phyloP scores from a whole-genome alignment of 345 rosid species.

The Ricinus communis region DNA sequence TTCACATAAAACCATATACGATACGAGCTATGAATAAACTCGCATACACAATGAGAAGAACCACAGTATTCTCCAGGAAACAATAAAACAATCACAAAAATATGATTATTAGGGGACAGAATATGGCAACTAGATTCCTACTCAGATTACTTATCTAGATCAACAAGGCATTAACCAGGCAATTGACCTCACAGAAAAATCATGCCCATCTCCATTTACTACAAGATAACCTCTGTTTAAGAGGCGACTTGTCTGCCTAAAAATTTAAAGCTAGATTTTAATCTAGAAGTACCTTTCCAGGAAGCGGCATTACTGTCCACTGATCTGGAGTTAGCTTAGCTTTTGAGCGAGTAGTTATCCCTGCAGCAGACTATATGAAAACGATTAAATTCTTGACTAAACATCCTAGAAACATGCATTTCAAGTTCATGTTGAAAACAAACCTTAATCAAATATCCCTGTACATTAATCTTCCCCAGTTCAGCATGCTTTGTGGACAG shows the following conservation, averaged over 20 bases:
- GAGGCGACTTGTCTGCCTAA: not conserved
- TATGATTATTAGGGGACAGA: not conserved
- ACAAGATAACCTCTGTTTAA: conserved; percentile 6
- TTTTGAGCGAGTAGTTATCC: conserved; percentile 90
- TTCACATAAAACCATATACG: not conserved
- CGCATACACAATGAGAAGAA: not conserved
- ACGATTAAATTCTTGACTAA: conserved; percentile 19
- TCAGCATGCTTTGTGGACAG: conserved; percentile 75
- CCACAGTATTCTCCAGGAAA: not conserved
- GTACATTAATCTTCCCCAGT: conserved; percentile 70
- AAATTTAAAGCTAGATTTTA: conserved; percentile 7
- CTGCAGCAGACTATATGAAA: conserved; percentile 52
- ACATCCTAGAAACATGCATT: not conserved
- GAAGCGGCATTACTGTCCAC: conserved; percentile 75
- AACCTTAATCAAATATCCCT: conserved; percentile 72
- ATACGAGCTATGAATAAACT: not conserved
- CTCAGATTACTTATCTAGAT: not conserved
- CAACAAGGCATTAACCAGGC: not conserved
- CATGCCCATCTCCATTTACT: not conserved
- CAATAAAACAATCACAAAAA: not conserved
- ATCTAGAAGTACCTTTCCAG: conserved; percentile 60
- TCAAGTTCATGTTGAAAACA: conserved; percentile 3
- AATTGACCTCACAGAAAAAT: not conserved
- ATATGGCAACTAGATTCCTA: not conserved
- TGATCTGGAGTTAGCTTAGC: conserved; percentile 81